Conservation (phyloP, 1,284 basidiomycete genomes). For the Fomitopsis schrenkii region DNA sequence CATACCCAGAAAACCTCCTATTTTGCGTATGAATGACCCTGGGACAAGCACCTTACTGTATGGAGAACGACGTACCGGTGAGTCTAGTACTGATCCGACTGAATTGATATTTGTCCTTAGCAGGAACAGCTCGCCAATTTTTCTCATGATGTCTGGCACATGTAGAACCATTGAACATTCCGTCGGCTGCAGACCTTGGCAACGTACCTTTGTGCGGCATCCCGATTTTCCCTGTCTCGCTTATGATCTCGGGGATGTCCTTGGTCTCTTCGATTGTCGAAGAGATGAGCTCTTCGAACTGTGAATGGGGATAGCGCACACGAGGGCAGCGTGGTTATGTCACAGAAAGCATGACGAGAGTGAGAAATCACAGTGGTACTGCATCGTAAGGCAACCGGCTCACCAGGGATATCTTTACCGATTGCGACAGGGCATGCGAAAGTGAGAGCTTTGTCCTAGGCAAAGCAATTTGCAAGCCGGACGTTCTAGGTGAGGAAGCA, state of each 20-base stretch:
- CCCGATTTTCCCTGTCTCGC: constrained; percentile 92
- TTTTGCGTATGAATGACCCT: background rate
- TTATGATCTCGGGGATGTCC: constrained; percentile 91
- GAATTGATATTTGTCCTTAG: constrained; percentile 94
- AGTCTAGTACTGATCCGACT: constrained; percentile 93
- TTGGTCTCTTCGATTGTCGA: constrained; percentile 96
- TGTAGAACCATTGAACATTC: background rate
- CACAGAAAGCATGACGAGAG: background rate
- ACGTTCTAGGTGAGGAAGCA: constrained; percentile 14
- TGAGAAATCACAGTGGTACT: background rate
- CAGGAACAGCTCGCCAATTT: constrained; percentile 94
- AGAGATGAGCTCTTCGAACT: constrained; percentile 92
- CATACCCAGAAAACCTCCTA: constrained; percentile 92
- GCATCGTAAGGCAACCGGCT: constrained; percentile 11
- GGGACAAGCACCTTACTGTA: background rate
- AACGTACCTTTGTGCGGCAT: constrained; percentile 72
- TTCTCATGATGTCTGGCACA: constrained; percentile 88
- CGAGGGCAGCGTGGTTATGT: background rate
- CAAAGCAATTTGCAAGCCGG: constrained; percentile 9
- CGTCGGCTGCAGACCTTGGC: background rate
- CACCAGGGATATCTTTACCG: constrained; percentile 92
- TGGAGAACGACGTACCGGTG: constrained; percentile 60
- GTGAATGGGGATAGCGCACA: background rate
- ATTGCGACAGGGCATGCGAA: constrained; percentile 93
- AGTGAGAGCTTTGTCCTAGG: constrained; percentile 91